phyloP scores from a whole-genome alignment of 2,329 filamentous ascomycete species.

The Diaporthe batatas region DNA sequence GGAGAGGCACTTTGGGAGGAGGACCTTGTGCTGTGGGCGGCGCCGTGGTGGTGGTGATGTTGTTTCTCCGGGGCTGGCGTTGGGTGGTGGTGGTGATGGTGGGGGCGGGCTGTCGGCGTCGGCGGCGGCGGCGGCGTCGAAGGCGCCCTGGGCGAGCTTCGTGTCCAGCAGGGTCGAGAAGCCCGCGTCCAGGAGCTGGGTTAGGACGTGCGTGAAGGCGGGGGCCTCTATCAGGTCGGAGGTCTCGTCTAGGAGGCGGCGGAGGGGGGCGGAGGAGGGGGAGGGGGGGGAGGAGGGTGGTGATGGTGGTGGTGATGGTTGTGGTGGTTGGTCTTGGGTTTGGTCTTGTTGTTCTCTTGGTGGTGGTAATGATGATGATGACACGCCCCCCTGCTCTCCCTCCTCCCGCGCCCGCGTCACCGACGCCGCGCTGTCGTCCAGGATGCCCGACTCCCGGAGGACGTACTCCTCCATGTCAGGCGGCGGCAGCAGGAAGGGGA shows the following conservation, averaged over 20 bases:
- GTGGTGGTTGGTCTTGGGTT: too few relatives aligned
- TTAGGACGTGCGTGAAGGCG: constrained; percentile 87
- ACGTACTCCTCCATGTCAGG: constrained; percentile 84
- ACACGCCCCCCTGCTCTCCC: neutral
- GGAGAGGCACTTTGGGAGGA: constrained; percentile 88
- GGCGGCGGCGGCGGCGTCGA: constrained; percentile 75
- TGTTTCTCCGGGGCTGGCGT: neutral
- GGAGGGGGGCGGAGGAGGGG: constrained; percentile 71
- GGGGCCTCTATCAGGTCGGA: constrained; percentile 96
- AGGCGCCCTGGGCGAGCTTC: constrained; percentile 84
- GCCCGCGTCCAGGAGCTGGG: constrained; percentile 85
- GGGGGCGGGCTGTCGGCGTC: too few relatives aligned
- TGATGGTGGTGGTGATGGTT: constrained; percentile 28
- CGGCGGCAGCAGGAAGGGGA: constrained; percentile 85
- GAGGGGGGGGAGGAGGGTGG: constrained; percentile 49
- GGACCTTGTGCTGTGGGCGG: constrained; percentile 71
- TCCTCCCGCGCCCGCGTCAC: constrained; percentile 38
- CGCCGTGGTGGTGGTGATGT: constrained; percentile 43
- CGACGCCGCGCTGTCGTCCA: constrained; percentile 62
- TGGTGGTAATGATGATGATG: neutral
- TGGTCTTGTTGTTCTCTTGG: neutral
- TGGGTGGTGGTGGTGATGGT: constrained; percentile 44
- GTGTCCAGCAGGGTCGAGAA: constrained; percentile 88
- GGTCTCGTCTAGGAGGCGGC: constrained; percentile 92
- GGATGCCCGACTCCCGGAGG: constrained; percentile 86